Conservation (phyloP, 2,329 filamentous ascomycete species). For the Geosmithia putterillii region DNA sequence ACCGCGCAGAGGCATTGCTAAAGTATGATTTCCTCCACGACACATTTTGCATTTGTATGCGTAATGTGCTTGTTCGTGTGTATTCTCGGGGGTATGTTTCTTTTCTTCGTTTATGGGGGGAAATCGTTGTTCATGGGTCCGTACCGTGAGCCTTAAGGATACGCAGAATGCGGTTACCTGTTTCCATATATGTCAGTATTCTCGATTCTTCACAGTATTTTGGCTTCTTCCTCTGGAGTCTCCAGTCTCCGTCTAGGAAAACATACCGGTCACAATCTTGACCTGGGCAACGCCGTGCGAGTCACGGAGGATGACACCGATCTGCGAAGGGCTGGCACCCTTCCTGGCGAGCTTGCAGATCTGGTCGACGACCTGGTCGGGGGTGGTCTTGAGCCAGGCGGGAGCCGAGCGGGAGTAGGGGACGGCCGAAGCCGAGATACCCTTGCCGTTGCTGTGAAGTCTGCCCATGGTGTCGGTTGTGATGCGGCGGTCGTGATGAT, state of each 20-base stretch:
- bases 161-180: conserved; percentile 99
- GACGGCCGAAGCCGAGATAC: conserved; percentile 89
- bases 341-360: conserved; percentile 99
- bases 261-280: conserved; percentile 89
- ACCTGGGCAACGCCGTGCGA: conserved; percentile 97
- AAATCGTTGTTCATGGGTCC: conserved; percentile 28
- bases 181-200: conserved; percentile 23
- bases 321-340: conserved; percentile 96
- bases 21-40: conserved; percentile 7
- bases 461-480: conserved; percentile 67
- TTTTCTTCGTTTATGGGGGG: neutral
- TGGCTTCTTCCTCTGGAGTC: neutral
- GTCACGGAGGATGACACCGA: conserved; percentile 97
- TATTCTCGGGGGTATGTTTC: conserved; percentile 2
- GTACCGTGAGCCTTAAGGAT: conserved; percentile 97
- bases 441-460: conserved; percentile 99
- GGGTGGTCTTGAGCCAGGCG: conserved; percentile 97
- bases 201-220: neutral
- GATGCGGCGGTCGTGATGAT: conserved; percentile 16
- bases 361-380: conserved; percentile 96
- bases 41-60: conserved; percentile 12
- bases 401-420: conserved; percentile 92
- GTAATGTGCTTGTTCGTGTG: conserved; percentile 12
- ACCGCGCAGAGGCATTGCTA: conserved; percentile 73
- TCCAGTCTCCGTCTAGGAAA: conserved; percentile 3